Conservation (phyloP, 73 alveolate species). For the Paraurostyla sp. region DNA sequence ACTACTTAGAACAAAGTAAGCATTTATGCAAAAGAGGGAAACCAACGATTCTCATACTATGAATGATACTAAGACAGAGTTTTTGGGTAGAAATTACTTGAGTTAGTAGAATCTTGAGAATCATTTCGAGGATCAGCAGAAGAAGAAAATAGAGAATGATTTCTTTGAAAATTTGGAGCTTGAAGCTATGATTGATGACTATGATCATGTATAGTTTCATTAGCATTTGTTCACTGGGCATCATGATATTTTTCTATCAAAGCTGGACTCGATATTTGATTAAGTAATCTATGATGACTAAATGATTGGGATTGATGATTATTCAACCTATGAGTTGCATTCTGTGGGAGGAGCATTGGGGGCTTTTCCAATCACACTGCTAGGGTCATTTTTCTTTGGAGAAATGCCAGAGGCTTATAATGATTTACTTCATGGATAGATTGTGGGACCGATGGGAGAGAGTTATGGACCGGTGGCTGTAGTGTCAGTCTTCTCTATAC, state of each 20-base stretch:
- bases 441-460: constrained; percentile 69
- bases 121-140: no score
- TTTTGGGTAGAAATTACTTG: neutral
- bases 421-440: neutral
- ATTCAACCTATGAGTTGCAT: constrained; percentile 53
- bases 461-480: constrained; percentile 52
- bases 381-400: constrained; percentile 55
- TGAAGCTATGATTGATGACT: constrained; percentile 63
- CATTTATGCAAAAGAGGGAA: constrained; percentile 6
- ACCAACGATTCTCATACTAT: neutral
- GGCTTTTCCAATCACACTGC: constrained; percentile 43
- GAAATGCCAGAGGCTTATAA: constrained; percentile 62
- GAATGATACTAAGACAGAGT: constrained; percentile 1
- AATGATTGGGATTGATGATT: constrained; percentile 29
- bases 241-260: constrained; percentile 46
- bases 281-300: constrained; percentile 59
- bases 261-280: constrained; percentile 60
- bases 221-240: constrained; percentile 48
- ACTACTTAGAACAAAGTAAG: constrained; percentile 13
- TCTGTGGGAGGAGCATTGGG: constrained; percentile 62
- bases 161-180: constrained; percentile 51
- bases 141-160: constrained; percentile 31
- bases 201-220: constrained; percentile 48
- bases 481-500: constrained; percentile 34
- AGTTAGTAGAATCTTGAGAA: neutral